These are phyloP conservation scores for Teratosphaeriaceae sp. DNA, from an alignment of 2,329 filamentous ascomycete genomes.

Conservation along the genomic window DNA sequence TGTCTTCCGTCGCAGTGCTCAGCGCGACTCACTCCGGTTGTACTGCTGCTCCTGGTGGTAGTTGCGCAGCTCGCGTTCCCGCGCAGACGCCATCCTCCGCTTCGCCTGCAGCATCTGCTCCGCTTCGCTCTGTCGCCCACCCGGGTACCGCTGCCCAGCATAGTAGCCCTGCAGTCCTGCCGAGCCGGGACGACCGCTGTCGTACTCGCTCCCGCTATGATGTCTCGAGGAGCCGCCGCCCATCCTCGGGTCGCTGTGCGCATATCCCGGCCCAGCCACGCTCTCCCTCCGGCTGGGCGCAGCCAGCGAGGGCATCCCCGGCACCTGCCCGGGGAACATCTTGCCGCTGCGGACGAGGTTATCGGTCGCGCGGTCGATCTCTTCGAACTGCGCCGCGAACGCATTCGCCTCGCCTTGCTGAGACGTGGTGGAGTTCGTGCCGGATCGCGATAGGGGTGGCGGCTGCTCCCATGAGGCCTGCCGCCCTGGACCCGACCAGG, in stretches of 20 bases:
- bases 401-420: conserved; percentile 63
- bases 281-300: conserved; percentile 68
- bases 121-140: conserved; percentile 77
- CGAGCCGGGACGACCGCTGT: conserved; percentile 65
- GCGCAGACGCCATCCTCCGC: conserved; percentile 97
- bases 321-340: conserved; percentile 52
- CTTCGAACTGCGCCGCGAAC: conserved; percentile 84
- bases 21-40: conserved; percentile 73
- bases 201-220: conserved; percentile 80
- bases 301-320: conserved; percentile 27
- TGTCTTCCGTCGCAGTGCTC: background rate
- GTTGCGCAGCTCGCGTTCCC: conserved; percentile 97
- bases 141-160: conserved; percentile 85
- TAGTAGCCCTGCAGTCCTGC: conserved; percentile 89
- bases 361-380: conserved; percentile 92
- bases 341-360: conserved; percentile 97
- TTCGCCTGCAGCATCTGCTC: conserved; percentile 99
- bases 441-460: conserved; percentile 64
- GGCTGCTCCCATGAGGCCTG: conserved; percentile 65
- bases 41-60: conserved; percentile 99
- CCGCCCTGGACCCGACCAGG: conserved; percentile 56
- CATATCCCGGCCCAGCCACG: conserved; percentile 49
- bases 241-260: conserved; percentile 56
- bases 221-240: conserved; percentile 59
- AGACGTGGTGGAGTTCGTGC: conserved; percentile 63